These are phyloP conservation scores for Geotrichum ghanense DNA, from an alignment of 805 yeast species.

Conservation along the genomic window DNA sequence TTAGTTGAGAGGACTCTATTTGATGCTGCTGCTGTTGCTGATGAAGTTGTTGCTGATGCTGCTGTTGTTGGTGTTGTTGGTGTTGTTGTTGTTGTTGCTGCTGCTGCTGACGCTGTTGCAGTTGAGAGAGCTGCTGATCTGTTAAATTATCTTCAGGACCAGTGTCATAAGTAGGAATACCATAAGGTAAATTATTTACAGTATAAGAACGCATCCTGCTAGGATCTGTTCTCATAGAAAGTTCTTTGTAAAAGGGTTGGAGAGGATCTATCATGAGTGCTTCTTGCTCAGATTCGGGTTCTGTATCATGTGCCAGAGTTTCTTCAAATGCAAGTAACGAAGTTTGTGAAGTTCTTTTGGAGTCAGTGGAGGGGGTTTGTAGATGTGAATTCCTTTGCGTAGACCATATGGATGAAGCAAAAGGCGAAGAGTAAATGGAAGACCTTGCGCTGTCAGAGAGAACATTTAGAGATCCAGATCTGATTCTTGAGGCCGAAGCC, in stretches of 20 bases:
- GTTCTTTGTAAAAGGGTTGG: conserved; percentile 21
- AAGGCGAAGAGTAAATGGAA: conserved; percentile 15
- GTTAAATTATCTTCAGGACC: background rate
- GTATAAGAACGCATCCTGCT: conserved; percentile 23
- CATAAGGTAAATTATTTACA: conserved; percentile 14
- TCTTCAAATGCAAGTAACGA: conserved; percentile 1
- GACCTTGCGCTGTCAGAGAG: conserved; percentile 17
- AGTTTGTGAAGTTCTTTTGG: conserved; percentile 2
- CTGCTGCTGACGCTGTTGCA: conserved; percentile 15
- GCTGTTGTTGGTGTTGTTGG: conserved; percentile 8
- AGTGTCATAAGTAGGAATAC: conserved; percentile 34
- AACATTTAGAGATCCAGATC: conserved; percentile 20
- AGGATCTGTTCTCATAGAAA: conserved; percentile 23
- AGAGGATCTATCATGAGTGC: conserved; percentile 19
- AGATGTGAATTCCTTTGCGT: background rate
- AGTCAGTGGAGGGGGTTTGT: conserved; percentile 5
- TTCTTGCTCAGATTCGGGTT: conserved; percentile 1
- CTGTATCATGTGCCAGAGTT: background rate
- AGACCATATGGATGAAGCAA: conserved; percentile 20
- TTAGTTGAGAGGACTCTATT: conserved; percentile 6
- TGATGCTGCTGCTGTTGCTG: conserved; percentile 11
- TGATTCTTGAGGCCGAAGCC: conserved; percentile 10
- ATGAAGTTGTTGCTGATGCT: conserved; percentile 4
- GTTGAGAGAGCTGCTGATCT: conserved; percentile 7
- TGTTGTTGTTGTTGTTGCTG: conserved; percentile 10